phyloP scores from a whole-genome alignment of 2,329 filamentous ascomycete genomes.

The Talaromyces sp. region DNA sequence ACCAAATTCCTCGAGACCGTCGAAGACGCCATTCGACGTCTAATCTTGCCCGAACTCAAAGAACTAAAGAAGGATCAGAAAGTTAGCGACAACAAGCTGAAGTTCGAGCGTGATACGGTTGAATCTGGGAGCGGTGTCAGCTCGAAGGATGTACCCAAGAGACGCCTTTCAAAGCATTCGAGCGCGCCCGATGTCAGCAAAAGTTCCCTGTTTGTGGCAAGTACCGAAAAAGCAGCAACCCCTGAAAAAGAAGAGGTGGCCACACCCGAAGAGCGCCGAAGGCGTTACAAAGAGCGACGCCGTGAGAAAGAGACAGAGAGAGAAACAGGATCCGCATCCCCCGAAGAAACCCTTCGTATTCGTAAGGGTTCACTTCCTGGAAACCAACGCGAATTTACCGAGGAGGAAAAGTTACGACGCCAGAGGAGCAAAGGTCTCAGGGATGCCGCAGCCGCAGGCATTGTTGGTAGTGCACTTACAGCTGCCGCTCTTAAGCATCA shows the following conservation, averaged over 20 bases:
- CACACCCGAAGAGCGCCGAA: slow-evolving; percentile 52
- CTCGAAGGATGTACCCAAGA: slow-evolving; percentile 55
- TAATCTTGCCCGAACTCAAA: slow-evolving; percentile 88
- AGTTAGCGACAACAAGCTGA: slow-evolving; percentile 67
- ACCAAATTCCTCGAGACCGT: slow-evolving; percentile 87
- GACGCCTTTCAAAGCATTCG: slow-evolving; percentile 59
- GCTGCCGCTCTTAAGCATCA: slow-evolving; percentile 63
- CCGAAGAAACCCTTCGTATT: slow-evolving; percentile 47
- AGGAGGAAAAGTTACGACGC: slow-evolving; percentile 53
- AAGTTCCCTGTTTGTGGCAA: slow-evolving; percentile 58
- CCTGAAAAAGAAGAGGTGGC: slow-evolving; percentile 60
- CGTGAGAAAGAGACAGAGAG: slow-evolving; percentile 56
- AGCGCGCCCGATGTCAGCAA: slow-evolving; percentile 62
- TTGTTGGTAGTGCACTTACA: slow-evolving; percentile 59
- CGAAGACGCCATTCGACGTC: slow-evolving; percentile 84
- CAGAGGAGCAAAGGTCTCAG: slow-evolving; percentile 57
- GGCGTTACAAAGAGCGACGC: slow-evolving; percentile 53
- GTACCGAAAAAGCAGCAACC: slow-evolving; percentile 48
- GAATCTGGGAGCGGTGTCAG: slow-evolving; percentile 62
- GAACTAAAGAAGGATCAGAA: slow-evolving; percentile 88
- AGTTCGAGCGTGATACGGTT: slow-evolving; percentile 63
- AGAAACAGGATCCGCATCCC: slow-evolving; percentile 48
- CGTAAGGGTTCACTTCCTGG: slow-evolving; percentile 47
- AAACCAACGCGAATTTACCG: slow-evolving; percentile 38
- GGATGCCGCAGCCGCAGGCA: slow-evolving; percentile 56